These are phyloP conservation scores for Hypholoma fasciculare DNA, from an alignment of 768 basidiomycete genomes.

Conservation along the genomic window DNA sequence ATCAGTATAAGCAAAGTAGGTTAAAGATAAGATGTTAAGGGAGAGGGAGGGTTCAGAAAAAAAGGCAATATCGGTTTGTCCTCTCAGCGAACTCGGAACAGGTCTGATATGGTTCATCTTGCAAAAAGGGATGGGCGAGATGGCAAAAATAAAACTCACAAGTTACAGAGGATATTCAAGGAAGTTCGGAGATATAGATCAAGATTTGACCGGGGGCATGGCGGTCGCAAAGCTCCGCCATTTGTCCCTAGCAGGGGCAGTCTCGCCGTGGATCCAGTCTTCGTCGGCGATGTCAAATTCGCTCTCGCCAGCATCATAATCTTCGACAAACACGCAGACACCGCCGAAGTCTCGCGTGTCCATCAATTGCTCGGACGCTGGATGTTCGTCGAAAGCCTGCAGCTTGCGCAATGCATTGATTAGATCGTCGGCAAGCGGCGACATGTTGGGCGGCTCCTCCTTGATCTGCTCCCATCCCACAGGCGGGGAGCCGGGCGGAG, in stretches of 20 bases:
- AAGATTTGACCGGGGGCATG: constrained; percentile 50
- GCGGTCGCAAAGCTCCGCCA: constrained; percentile 56
- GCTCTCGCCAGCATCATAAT: constrained; percentile 50
- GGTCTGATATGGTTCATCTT: constrained; percentile 76
- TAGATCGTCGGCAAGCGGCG: constrained; percentile 86
- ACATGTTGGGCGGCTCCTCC: constrained; percentile 87
- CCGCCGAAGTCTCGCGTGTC: constrained; percentile 71
- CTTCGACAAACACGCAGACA: constrained; percentile 78
- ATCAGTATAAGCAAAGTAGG: constrained; percentile 12
- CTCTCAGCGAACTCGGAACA: constrained; percentile 68
- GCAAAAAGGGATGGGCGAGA: constrained; percentile 15
- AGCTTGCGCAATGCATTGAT: constrained; percentile 76
- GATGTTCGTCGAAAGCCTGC: constrained; percentile 46
- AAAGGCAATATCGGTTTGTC: constrained; percentile 69
- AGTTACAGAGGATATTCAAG: neutral
- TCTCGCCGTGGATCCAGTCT: constrained; percentile 67
- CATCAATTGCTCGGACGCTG: constrained; percentile 56
- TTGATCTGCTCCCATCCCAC: constrained; percentile 92
- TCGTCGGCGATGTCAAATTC: constrained; percentile 43
- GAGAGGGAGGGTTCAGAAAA: constrained; percentile 29
- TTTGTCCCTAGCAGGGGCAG: constrained; percentile 48
- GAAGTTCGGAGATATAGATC: constrained; percentile 8
- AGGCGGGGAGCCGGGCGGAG: constrained; percentile 96
- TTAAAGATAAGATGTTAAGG: constrained; percentile 40
- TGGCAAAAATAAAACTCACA: constrained; percentile 14